Evolutionary conservation across 495 filamentous ascomycete species (phyloP).

Genomic region (Penicillium canariense): DNA sequence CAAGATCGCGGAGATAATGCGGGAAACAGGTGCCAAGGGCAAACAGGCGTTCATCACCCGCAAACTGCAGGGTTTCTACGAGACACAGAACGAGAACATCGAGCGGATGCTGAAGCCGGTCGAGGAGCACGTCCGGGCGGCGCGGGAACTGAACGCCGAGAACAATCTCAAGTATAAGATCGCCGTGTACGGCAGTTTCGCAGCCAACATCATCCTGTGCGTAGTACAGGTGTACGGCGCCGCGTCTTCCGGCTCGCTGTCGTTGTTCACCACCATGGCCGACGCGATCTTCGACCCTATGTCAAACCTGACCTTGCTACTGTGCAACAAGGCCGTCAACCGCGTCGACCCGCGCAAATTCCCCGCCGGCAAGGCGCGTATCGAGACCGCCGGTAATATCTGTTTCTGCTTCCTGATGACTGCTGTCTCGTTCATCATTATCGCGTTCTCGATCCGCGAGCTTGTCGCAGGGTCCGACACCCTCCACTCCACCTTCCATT

Average conservation of each 20-base stretch:
- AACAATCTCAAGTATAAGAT: conserved; percentile 85
- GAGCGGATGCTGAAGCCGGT: conserved; percentile 88
- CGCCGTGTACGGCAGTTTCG: conserved; percentile 86
- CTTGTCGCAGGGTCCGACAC: conserved; percentile 47
- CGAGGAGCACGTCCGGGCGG: conserved; percentile 80
- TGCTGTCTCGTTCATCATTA: conserved; percentile 83
- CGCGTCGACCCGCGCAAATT: conserved; percentile 87
- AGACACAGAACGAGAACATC: conserved; percentile 90
- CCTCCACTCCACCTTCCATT: conserved; percentile 62
- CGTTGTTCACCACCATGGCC: conserved; percentile 96
- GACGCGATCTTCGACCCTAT: conserved; percentile 95
- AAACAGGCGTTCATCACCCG: conserved; percentile 46
- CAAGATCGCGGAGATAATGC: conserved; percentile 17
- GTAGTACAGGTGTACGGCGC: conserved; percentile 87
- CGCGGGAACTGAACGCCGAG: conserved; percentile 72
- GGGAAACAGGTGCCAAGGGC: conserved; percentile 15
- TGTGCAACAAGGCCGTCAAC: conserved; percentile 84
- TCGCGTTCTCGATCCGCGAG: conserved; percentile 78
- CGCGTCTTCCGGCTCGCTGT: conserved; percentile 79
- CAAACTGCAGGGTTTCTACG: conserved; percentile 81
- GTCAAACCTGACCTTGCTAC: conserved; percentile 83
- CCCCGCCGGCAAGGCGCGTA: conserved; percentile 88
- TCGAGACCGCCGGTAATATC: conserved; percentile 96
- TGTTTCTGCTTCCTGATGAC: conserved; percentile 97
- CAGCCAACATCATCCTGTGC: conserved; percentile 76